Percentiles rank a stretch among this genome's conserved stretches.
Evolutionary conservation across 1,139 yeast genomes (phyloP).

Genomic region (Protomyces pachydermus): DNA sequence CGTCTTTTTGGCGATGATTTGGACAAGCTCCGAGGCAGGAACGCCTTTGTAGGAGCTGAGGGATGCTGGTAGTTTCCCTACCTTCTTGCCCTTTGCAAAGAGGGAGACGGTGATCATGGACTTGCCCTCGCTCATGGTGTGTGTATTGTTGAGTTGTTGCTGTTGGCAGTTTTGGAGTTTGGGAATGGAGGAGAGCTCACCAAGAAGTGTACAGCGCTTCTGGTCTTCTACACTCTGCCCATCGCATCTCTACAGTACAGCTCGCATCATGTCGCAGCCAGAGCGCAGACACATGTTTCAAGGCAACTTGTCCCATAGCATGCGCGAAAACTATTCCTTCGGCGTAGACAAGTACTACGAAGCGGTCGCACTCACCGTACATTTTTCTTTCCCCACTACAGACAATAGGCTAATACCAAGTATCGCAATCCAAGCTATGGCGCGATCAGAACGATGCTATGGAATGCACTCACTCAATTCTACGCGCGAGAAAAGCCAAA

Average conservation of each 20-base stretch:
- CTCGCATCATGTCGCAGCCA: conserved; percentile 8
- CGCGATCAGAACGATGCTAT: conserved; percentile 19
- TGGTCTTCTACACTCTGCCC: too few relatives aligned
- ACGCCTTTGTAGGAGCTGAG: conserved; percentile 21
- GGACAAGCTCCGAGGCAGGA: conserved; percentile 19
- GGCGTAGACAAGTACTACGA: conserved; percentile 29
- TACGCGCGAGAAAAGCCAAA: conserved; percentile 1
- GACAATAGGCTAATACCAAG: background rate
- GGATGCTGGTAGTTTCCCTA: conserved; percentile 11
- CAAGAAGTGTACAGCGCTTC: too few relatives aligned
- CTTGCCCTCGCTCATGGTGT: background rate
- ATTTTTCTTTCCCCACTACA: background rate
- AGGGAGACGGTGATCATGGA: conserved; percentile 24
- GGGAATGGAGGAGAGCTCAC: too few relatives aligned
- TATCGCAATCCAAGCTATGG: conserved; percentile 26
- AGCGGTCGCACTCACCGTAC: conserved; percentile 6
- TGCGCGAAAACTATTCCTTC: conserved; percentile 28
- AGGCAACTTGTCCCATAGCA: conserved; percentile 24
- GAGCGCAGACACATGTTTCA: conserved; percentile 27
- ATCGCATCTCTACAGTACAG: background rate
- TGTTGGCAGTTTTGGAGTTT: too few relatives aligned
- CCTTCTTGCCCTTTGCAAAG: conserved; percentile 23
- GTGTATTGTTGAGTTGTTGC: too few relatives aligned
- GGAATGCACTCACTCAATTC: conserved; percentile 24
- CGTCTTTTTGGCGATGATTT: conserved; percentile 36